A percentile compares a stretch with the other conserved stretches of the same genome.
Evolutionary conservation across 345 rosid species (phyloP).

Genomic region (Rhizophora mangle): DNA sequence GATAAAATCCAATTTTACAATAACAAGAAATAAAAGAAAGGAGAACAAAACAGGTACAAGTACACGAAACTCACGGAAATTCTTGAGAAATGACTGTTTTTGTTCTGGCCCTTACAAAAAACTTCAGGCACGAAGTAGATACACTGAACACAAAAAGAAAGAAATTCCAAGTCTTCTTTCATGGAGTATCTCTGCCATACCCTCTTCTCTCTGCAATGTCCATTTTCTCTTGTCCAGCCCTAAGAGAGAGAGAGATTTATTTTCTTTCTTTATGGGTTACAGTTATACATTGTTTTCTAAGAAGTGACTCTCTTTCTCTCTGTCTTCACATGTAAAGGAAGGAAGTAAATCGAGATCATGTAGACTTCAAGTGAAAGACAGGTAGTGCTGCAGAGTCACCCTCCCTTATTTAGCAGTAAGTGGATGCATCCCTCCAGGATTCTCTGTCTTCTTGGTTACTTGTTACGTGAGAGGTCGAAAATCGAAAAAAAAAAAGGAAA

Average conservation of each 20-base stretch:
- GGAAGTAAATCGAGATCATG: neutral
- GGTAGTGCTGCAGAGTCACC: too few relatives aligned
- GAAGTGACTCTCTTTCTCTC: neutral
- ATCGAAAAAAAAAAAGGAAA: too few relatives aligned
- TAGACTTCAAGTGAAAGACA: conserved; percentile 17
- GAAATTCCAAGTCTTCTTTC: neutral
- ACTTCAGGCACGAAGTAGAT: conserved; percentile 20
- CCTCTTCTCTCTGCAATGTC: conserved; percentile 16
- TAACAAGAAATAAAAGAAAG: neutral
- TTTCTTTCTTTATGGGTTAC: neutral
- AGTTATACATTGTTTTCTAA: neutral
- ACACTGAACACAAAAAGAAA: neutral
- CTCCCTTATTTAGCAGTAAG: too few relatives aligned
- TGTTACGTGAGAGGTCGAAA: too few relatives aligned
- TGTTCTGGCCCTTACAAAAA: conserved; percentile 2
- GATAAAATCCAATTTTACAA: neutral
- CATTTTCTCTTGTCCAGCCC: neutral
- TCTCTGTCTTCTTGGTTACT: too few relatives aligned
- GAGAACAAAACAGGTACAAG: neutral
- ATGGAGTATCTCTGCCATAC: neutral
- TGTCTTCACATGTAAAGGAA: conserved; percentile 23
- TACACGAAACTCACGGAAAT: conserved; percentile 25
- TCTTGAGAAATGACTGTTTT: neutral
- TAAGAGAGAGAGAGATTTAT: neutral
- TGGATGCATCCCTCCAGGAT: too few relatives aligned